Percentiles rank a stretch among this genome's conserved stretches.
phyloP scores from a whole-genome alignment of 768 basidiomycete species.

The Ramaria rubella region DNA sequence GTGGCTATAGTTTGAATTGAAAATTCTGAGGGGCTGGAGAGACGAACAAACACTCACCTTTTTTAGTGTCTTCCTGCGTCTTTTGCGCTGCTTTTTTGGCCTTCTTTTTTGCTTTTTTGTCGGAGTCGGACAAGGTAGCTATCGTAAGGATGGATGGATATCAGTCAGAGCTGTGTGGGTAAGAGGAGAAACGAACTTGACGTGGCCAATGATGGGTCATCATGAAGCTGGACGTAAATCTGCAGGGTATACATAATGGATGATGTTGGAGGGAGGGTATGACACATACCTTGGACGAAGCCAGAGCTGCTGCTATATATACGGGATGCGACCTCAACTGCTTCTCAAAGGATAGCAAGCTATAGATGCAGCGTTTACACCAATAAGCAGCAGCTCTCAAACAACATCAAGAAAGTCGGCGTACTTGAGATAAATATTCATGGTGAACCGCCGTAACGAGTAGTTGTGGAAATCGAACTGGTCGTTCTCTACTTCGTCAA shows the following conservation, averaged over 20 bases:
- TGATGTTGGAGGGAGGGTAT: constrained; percentile 11
- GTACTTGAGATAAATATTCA: constrained; percentile 81
- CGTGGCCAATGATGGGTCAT: constrained; percentile 59
- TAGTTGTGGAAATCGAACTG: constrained; percentile 99
- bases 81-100: constrained; percentile 75
- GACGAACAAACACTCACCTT: constrained; percentile 40
- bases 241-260: constrained; percentile 22
- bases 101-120: constrained; percentile 82
- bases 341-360: constrained; percentile 45
- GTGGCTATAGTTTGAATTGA: constrained; percentile 28
- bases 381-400: no score
- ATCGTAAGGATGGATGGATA: background rate
- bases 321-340: constrained; percentile 65
- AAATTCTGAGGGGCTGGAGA: constrained; percentile 2
- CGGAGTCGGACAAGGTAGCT: constrained; percentile 49
- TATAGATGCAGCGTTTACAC: background rate
- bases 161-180: constrained; percentile 6
- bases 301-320: constrained; percentile 67
- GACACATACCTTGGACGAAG: constrained; percentile 55
- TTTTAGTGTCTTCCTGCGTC: constrained; percentile 61
- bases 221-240: constrained; percentile 71
- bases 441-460: constrained; percentile 80
- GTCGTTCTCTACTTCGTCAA: constrained; percentile 86
- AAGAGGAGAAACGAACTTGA: constrained; percentile 17
- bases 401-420: constrained; percentile 30